phyloP scores from a whole-genome alignment of 306 rosid genomes.

The Mimosa bimucronata region DNA sequence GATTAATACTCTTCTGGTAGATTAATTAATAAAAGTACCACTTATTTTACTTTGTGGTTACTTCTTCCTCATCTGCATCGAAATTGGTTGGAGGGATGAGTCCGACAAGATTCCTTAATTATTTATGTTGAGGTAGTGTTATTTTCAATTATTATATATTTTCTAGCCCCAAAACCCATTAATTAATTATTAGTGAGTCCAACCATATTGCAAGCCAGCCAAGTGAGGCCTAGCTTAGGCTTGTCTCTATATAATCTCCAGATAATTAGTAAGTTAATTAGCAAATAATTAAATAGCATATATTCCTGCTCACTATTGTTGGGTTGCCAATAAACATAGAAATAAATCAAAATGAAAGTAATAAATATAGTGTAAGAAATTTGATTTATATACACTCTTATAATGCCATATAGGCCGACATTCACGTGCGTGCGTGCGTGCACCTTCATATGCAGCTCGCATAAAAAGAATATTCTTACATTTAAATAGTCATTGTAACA shows the following conservation, averaged over 20 bases:
- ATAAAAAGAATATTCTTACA: slow-evolving; percentile 46
- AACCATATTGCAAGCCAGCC: slow-evolving; percentile 34
- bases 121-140: background rate
- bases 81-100: background rate
- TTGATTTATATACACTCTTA: too few relatives aligned
- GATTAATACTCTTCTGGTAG: too few relatives aligned
- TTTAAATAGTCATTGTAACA: slow-evolving; percentile 29
- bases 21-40: too few relatives aligned
- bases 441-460: slow-evolving; percentile 50
- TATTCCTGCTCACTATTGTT: slow-evolving; percentile 42
- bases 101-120: background rate
- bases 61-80: background rate
- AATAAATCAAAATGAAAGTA: background rate
- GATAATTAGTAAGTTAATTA: slow-evolving; percentile 29
- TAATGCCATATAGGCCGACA: slow-evolving; percentile 10
- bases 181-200: background rate
- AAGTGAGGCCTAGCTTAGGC: slow-evolving; percentile 29
- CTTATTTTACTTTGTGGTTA: background rate
- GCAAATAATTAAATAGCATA: slow-evolving; percentile 38
- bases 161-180: background rate
- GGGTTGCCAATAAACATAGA: background rate
- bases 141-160: too few relatives aligned
- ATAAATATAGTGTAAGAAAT: too few relatives aligned
- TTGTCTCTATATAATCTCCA: slow-evolving; percentile 29
- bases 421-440: slow-evolving; percentile 12